Conservation (phyloP, 2,329 filamentous ascomycete genomes). For the Colletotrichum liaoningense region DNA sequence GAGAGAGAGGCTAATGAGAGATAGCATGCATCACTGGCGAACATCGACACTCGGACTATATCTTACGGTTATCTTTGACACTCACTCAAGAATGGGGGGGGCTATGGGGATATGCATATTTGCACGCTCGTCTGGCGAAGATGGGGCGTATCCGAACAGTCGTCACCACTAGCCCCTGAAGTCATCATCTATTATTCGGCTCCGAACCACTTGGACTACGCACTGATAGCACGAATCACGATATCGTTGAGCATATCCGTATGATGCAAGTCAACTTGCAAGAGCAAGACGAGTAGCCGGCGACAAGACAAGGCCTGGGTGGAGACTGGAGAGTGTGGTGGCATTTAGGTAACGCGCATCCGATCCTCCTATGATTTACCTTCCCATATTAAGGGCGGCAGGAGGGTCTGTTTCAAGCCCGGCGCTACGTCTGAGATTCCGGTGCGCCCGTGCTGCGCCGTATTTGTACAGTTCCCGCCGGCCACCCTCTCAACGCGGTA, state of each 20-base stretch:
- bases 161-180: neutral
- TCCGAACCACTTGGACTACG: neutral
- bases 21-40: neutral
- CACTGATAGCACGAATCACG: too few species aligned
- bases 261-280: too few species aligned
- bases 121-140: neutral
- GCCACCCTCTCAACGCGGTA: neutral
- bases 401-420: slow-evolving; percentile 29
- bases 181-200: neutral
- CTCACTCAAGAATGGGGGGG: neutral
- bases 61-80: neutral
- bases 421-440: slow-evolving; percentile 32
- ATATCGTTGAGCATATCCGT: neutral
- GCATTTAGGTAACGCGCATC: neutral
- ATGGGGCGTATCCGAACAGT: neutral
- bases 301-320: neutral
- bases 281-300: neutral
- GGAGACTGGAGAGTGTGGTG: slow-evolving; percentile 20
- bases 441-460: neutral
- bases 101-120: neutral
- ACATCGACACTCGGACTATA: neutral
- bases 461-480: neutral
- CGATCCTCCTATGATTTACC: slow-evolving; percentile 26
- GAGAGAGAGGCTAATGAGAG: neutral
- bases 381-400: slow-evolving; percentile 32